Conservation (phyloP, 148 eudicot species). For the Diospyros lotus region DNA sequence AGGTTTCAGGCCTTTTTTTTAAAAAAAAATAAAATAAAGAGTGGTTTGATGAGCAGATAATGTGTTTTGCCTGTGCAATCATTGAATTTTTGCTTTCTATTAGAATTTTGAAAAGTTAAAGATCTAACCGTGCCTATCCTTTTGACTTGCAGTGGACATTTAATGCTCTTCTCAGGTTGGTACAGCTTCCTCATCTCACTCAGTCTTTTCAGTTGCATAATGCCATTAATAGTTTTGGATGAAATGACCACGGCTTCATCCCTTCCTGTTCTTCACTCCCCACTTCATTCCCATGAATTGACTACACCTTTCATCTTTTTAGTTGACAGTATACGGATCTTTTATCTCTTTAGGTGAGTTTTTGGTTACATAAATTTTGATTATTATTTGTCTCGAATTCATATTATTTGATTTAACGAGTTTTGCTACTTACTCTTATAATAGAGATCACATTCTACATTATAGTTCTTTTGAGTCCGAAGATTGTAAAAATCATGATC, state of each 20-base stretch:
- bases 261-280: background rate
- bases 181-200: background rate
- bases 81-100: background rate
- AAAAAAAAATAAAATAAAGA: no score
- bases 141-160: background rate
- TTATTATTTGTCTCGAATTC: no score
- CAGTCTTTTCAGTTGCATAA: background rate
- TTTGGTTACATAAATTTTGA: no score
- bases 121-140: background rate
- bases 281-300: conserved; percentile 3
- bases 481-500: no score
- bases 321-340: background rate
- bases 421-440: no score
- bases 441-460: no score
- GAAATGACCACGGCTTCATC: background rate
- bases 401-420: no score
- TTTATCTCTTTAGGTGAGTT: no score
- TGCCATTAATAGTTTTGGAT: background rate
- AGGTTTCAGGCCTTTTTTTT: no score
- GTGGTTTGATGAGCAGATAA: background rate
- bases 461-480: no score
- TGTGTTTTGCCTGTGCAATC: background rate
- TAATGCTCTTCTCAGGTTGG: background rate
- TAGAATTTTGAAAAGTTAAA: background rate
- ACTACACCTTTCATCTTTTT: conserved; percentile 8